Conservation (phyloP, 306 rosid species). For the Cyclanthera cordifolia region DNA sequence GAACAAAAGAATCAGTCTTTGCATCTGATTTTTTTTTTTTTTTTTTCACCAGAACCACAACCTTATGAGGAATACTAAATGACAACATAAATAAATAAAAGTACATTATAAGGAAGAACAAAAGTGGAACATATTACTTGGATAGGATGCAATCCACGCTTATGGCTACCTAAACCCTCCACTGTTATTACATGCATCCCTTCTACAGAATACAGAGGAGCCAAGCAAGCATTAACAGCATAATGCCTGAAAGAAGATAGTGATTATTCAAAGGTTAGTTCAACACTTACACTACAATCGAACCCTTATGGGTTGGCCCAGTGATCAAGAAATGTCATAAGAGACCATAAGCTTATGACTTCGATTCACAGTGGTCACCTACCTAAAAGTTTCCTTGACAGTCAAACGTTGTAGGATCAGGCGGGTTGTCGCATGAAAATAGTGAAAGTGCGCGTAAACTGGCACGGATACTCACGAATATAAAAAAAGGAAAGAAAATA, state of each 20-base stretch:
- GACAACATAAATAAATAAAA: not conserved
- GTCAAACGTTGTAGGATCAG: no score
- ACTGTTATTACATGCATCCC: conserved; percentile 94
- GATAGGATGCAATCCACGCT: conserved; percentile 73
- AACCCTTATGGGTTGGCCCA: not conserved
- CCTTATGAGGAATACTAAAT: not conserved
- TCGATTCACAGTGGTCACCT: no score
- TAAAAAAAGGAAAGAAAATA: no score
- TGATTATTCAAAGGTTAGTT: conserved; percentile 17
- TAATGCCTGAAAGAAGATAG: conserved; percentile 51
- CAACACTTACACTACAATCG: not conserved
- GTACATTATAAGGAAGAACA: not conserved
- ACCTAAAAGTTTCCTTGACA: no score
- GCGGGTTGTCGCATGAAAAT: no score
- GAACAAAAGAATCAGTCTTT: not conserved
- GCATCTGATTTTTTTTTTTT: no score
- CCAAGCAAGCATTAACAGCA: conserved; percentile 91
- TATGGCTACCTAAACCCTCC: conserved; percentile 78
- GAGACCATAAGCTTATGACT: no score
- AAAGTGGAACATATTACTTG: conserved; percentile 39
- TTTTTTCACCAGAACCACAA: not conserved
- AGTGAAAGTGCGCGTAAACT: no score
- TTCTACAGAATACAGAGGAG: conserved; percentile 89
- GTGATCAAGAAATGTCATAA: no score
- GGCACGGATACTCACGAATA: no score